Conservation (phyloP, 192 early-diverging fungal species). For the Cetraspora pellucida region DNA sequence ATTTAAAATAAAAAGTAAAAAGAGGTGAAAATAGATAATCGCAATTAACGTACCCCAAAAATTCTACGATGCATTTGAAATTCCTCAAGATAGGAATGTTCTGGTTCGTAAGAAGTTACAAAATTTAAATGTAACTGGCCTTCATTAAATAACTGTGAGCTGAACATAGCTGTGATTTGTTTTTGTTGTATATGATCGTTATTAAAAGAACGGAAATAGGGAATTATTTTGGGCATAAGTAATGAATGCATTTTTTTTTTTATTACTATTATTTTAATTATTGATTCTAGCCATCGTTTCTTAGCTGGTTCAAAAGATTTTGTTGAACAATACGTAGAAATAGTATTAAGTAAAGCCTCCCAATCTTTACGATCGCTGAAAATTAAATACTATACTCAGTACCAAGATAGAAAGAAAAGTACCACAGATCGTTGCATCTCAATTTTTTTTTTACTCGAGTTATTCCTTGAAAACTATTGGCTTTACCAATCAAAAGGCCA, state of each 20-base stretch:
- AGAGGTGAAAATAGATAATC: background rate
- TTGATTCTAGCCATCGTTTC: no score
- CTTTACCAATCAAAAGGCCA: background rate
- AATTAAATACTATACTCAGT: no score
- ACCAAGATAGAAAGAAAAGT: no score
- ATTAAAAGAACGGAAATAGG: background rate
- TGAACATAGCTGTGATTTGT: conserved; percentile 54
- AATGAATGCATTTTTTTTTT: background rate
- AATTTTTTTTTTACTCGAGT: no score
- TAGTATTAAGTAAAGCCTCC: no score
- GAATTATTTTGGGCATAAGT: background rate
- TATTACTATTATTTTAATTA: background rate
- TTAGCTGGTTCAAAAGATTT: no score
- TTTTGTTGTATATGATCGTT: background rate
- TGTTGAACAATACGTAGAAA: no score
- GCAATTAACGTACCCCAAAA: conserved; percentile 60
- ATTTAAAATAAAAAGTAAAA: background rate
- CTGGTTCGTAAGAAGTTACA: conserved; percentile 64
- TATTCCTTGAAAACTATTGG: background rate
- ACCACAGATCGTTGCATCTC: no score
- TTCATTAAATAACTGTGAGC: conserved; percentile 60
- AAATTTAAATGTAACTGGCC: conserved; percentile 75
- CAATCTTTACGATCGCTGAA: no score
- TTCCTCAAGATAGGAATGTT: conserved; percentile 75
- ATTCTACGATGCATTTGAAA: conserved; percentile 73